Conservation (phyloP, 2,329 filamentous ascomycete species). For the Trichoderma citrinoviride region DNA sequence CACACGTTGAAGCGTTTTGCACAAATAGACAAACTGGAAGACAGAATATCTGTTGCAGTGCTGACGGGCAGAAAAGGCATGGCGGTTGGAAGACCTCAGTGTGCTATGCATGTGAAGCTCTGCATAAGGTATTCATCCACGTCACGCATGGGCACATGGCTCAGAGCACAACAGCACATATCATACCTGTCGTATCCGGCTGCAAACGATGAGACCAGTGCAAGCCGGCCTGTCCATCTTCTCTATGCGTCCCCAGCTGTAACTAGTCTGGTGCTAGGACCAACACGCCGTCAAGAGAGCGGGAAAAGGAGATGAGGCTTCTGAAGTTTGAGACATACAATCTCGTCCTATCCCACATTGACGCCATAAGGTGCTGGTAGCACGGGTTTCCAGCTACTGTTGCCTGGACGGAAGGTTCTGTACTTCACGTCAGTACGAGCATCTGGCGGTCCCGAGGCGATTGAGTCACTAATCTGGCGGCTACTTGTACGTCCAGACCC, state of each 20-base stretch:
- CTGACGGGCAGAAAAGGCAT: not conserved
- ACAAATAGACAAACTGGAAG: not conserved
- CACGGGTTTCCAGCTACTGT: not conserved
- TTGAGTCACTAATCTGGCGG: not conserved
- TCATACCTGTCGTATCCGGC: not conserved
- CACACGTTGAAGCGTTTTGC: not conserved
- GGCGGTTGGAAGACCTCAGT: not conserved
- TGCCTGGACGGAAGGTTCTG: not conserved
- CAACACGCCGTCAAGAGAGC: constrained; percentile 5
- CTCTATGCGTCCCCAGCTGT: not conserved
- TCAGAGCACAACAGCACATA: not conserved
- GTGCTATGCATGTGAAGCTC: not conserved
- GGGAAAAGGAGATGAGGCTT: not conserved
- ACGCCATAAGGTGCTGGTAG: not conserved
- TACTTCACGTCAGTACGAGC: not conserved
- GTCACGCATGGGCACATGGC: not conserved
- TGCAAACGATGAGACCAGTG: not conserved
- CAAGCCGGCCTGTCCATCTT: not conserved
- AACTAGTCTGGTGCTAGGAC: constrained; percentile 9
- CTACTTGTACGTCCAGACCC: not conserved
- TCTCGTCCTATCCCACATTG: not conserved
- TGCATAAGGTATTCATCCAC: not conserved
- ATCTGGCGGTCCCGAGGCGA: not conserved
- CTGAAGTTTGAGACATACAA: not conserved
- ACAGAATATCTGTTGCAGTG: not conserved